These are phyloP conservation scores for Pulveroboletus sp. DNA, from an alignment of 768 basidiomycete genomes.

Conservation along the genomic window DNA sequence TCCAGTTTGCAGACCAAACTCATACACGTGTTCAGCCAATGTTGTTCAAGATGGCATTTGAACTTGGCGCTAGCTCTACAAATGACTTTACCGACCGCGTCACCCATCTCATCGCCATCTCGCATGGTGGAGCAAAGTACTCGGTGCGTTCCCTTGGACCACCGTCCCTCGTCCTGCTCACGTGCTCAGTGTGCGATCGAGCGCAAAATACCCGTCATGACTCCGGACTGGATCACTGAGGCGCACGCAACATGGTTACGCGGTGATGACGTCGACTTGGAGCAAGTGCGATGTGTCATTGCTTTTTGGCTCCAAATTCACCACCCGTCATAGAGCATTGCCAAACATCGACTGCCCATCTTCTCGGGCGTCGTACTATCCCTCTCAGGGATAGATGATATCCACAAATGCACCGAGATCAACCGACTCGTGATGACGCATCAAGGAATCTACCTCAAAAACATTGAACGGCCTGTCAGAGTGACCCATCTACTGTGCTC, in stretches of 20 bases:
- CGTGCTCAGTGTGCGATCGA: slow-evolving; percentile 70
- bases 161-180: not conserved
- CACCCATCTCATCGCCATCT: slow-evolving; percentile 83
- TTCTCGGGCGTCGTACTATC: slow-evolving; percentile 70
- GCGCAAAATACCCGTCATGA: slow-evolving; percentile 73
- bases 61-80: slow-evolving; percentile 71
- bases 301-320: not conserved
- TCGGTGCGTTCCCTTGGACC: slow-evolving; percentile 40
- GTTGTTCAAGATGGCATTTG: slow-evolving; percentile 69
- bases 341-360: slow-evolving; percentile 59
- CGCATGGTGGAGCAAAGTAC: slow-evolving; percentile 84
- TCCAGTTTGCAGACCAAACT: slow-evolving; percentile 1
- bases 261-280: slow-evolving; percentile 73
- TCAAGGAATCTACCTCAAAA: slow-evolving; percentile 69
- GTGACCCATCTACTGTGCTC: slow-evolving; percentile 86
- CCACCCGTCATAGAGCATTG: slow-evolving; percentile 44
- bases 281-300: slow-evolving; percentile 41
- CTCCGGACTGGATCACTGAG: slow-evolving; percentile 71
- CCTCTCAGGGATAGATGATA: slow-evolving; percentile 69
- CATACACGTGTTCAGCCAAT: slow-evolving; percentile 42
- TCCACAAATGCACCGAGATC: slow-evolving; percentile 57
- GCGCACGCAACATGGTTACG: slow-evolving; percentile 69
- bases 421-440: slow-evolving; percentile 52
- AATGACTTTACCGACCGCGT: slow-evolving; percentile 77
- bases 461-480: slow-evolving; percentile 68